Evolutionary conservation across 176 grass and related monocot genomes (phyloP), one percentile per base, ranked within the genome.

Genomic region (Calamus simplicifolius): DNA sequence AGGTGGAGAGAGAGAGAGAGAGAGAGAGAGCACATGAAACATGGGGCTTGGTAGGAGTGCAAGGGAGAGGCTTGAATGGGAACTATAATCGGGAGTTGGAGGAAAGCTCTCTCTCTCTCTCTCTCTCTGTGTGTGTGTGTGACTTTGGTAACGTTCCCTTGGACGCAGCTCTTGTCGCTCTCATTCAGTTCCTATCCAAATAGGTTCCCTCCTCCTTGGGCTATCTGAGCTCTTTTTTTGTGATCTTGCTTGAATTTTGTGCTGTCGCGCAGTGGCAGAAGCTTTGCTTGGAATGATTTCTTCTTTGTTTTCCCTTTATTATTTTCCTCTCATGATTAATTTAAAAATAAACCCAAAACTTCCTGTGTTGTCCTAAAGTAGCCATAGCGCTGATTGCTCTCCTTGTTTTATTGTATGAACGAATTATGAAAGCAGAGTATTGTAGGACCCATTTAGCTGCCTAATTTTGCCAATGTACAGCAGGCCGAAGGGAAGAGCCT

Each of bases 211-310:
- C 55, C 35, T 51, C 38, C 38, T 50, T 51, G 19, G 48, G 56
- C 48, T 52, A 60, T 60, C 73, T 75, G 62, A 19, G 27, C 61
- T 66, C 31, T 67, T 23, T 52, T 50, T 50, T 65, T 57, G 29
- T 49, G 72, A 75, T 75, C 59, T 75, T 66, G 72, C 26, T 75
- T 66, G 72, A 31, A 67, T 57, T 75, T 67, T 75, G 73, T 35
- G 73, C 31, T 67, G 28, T 53, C 53, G 35, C 12, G 2, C 35
- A 3, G 35, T 43, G 7, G 8, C 35, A 43, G 8, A 43, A 43
- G 8, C 7, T 12, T 43, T 43, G 35, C 35, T 12, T 43, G 35
- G 35, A 43, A 3, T 43, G 35, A 6, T 10, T 43, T 43, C 12
- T 10, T 2, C 12, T 13, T 43, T 43, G 10, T 2, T 43, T 13